phyloP scores from a whole-genome alignment of 352 stramenopile species.

The Pythium pectinolyticum region DNA sequence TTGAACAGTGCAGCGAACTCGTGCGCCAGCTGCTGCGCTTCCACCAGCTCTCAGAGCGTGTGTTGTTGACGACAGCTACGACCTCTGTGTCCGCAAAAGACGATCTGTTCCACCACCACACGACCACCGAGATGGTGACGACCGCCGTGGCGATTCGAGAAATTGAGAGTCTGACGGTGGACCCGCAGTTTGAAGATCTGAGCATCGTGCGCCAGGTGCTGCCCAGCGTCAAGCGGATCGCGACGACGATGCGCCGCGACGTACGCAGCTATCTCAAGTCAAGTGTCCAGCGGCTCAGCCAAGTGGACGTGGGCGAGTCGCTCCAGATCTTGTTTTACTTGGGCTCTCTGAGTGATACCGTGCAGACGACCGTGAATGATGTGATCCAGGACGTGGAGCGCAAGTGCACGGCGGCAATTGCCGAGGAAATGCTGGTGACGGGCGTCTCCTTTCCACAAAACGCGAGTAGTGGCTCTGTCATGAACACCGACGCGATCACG shows the following conservation, averaged over 20 bases:
- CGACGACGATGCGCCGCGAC: conserved; percentile 50
- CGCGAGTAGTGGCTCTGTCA: conserved; percentile 14
- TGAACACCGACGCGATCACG: conserved; percentile 29
- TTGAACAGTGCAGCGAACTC: conserved; percentile 74
- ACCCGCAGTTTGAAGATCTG: conserved; percentile 64
- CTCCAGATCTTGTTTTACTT: conserved; percentile 84
- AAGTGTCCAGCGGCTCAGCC: conserved; percentile 58
- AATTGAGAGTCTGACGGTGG: conserved; percentile 56
- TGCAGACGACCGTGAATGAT: conserved; percentile 77
- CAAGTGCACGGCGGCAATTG: conserved; percentile 54
- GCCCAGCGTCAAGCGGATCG: conserved; percentile 48
- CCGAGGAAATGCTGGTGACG: conserved; percentile 62
- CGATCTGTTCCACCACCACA: conserved; percentile 11
- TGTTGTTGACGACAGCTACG: conserved; percentile 19
- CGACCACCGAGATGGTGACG: conserved; percentile 50
- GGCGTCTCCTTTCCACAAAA: conserved; percentile 11
- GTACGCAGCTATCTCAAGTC: conserved; percentile 47
- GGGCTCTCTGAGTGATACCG: conserved; percentile 54
- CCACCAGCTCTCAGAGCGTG: conserved; percentile 63
- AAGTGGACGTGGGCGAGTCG: conserved; percentile 69
- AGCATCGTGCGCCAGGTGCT: conserved; percentile 61
- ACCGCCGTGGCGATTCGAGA: conserved; percentile 73
- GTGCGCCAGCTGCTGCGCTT: conserved; percentile 74
- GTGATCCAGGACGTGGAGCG: conserved; percentile 82
- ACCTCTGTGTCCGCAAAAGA: conserved; percentile 14